These are phyloP conservation scores for Trichoderma guizhouense DNA, from an alignment of 2,329 filamentous ascomycete species.

Conservation along the genomic window DNA sequence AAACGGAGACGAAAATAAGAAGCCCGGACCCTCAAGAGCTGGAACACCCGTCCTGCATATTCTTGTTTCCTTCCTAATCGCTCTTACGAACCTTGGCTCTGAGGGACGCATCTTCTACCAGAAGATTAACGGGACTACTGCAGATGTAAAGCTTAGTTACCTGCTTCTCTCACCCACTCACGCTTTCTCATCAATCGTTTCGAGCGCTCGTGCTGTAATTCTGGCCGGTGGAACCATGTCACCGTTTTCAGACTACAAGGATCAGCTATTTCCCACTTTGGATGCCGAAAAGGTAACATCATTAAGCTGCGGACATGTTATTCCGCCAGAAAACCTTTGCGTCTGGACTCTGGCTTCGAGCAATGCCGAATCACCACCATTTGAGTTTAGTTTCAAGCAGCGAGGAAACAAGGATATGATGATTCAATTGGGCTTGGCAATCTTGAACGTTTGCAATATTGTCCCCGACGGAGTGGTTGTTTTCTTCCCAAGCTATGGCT, in stretches of 20 bases:
- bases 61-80: slow-evolving; percentile 63
- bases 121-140: slow-evolving; percentile 35
- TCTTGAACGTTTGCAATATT: slow-evolving; percentile 67
- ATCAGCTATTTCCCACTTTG: slow-evolving; percentile 80
- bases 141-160: slow-evolving; percentile 69
- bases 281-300: slow-evolving; percentile 63
- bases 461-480: slow-evolving; percentile 89
- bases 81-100: slow-evolving; percentile 79
- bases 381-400: slow-evolving; percentile 86
- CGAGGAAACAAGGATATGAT: slow-evolving; percentile 69
- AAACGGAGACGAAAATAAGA: slow-evolving; percentile 38
- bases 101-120: slow-evolving; percentile 66
- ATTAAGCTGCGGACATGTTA: slow-evolving; percentile 91
- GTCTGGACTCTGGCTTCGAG: slow-evolving; percentile 64
- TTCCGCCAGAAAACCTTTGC: slow-evolving; percentile 75
- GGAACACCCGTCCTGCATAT: slow-evolving; percentile 52
- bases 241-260: slow-evolving; percentile 84
- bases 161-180: slow-evolving; percentile 87
- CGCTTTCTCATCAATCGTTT: slow-evolving; percentile 84
- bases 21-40: slow-evolving; percentile 22
- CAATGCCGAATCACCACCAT: slow-evolving; percentile 45
- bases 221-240: slow-evolving; percentile 97
- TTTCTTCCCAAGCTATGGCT: slow-evolving; percentile 95
- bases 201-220: slow-evolving; percentile 80
- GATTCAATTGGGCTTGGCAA: slow-evolving; percentile 66